phyloP scores from a whole-genome alignment of 2,329 filamentous ascomycete species.

The Cryphonectria carpinicola region DNA sequence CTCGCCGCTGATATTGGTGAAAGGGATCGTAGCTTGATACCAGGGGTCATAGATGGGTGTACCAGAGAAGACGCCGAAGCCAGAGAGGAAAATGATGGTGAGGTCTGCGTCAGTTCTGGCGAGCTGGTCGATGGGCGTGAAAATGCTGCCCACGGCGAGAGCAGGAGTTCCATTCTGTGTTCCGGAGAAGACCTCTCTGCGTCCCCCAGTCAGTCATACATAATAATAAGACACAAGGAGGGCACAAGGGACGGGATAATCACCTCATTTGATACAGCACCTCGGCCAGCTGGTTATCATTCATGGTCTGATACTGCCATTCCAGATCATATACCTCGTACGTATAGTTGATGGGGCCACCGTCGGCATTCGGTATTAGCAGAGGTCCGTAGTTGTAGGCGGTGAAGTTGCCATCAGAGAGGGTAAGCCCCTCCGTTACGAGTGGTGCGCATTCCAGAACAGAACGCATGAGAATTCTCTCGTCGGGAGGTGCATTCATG shows the following conservation, averaged over 20 bases:
- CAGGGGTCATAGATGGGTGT: constrained; percentile 12
- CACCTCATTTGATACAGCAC: background rate
- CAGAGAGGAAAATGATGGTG: constrained; percentile 17
- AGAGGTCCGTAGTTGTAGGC: constrained; percentile 20
- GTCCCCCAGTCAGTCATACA: background rate
- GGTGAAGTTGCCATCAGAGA: constrained; percentile 13
- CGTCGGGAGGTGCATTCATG: constrained; percentile 30
- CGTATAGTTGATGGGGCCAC: background rate
- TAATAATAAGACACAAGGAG: background rate
- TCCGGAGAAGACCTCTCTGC: background rate
- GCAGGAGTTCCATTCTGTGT: background rate
- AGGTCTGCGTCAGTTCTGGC: constrained; percentile 9
- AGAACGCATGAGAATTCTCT: constrained; percentile 27
- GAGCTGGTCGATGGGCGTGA: constrained; percentile 4
- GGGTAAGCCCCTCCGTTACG: constrained; percentile 12
- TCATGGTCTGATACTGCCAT: background rate
- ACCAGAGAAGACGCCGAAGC: background rate
- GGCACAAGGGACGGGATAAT: constrained; percentile 1
- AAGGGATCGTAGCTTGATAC: constrained; percentile 13
- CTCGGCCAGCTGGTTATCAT: background rate
- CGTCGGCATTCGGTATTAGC: background rate
- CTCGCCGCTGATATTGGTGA: background rate
- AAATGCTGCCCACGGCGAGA: background rate
- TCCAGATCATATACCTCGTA: constrained; percentile 16
- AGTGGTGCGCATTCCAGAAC: constrained; percentile 21